Percentiles rank a stretch among this genome's conserved stretches.
These are phyloP conservation scores for Silene uniflora DNA, from an alignment of 148 eudicot species.

Conservation along the genomic window DNA sequence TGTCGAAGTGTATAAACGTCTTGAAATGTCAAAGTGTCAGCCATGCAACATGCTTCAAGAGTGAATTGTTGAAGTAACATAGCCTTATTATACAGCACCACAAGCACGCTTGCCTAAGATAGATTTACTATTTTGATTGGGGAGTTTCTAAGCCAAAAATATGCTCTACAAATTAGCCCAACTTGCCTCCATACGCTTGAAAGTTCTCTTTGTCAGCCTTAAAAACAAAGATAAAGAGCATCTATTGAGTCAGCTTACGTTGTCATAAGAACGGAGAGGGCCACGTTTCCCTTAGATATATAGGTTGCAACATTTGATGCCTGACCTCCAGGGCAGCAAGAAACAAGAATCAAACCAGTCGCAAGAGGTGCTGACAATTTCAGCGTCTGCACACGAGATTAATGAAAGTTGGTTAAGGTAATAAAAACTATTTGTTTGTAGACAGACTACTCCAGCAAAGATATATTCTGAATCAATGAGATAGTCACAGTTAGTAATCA, in stretches of 20 bases:
- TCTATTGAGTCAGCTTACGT: constrained; percentile 59
- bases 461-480: background rate
- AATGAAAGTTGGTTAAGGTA: constrained; percentile 17
- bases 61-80: background rate
- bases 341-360: constrained; percentile 95
- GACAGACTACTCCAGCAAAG: background rate
- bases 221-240: constrained; percentile 2
- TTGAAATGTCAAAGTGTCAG: background rate
- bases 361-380: constrained; percentile 97
- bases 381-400: constrained; percentile 48
- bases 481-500: background rate
- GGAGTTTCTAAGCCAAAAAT: background rate
- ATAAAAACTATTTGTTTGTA: constrained; percentile 9
- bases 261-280: constrained; percentile 99
- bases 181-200: constrained; percentile 4
- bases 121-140: background rate
- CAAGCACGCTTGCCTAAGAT: background rate
- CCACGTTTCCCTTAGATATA: constrained; percentile 97
- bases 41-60: background rate
- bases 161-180: background rate
- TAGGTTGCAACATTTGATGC: constrained; percentile 99
- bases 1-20: background rate
- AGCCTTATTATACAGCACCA: background rate
- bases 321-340: constrained; percentile 99
- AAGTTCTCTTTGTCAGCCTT: background rate